Base-by-base conservation (phyloP, 768 basidiomycete genomes). In the Lactifluus hygrophoroides region DNA sequence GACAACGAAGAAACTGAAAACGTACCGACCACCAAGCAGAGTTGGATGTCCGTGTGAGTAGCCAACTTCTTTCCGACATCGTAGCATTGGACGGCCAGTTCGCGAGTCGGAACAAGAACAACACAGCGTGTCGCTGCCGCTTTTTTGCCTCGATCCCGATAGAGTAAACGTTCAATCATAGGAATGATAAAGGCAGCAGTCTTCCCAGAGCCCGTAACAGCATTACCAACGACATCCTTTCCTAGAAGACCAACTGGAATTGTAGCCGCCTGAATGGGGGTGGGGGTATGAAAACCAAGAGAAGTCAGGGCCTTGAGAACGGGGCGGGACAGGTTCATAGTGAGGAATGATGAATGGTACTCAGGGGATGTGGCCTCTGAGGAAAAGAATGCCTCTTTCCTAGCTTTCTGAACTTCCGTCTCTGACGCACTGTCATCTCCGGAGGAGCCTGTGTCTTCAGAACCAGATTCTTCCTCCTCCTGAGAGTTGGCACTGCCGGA, bases 161-260 rank as follows among this genome's bases (percentile, higher is more conserved):
- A 98, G 54, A 94, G 72, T 30, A 99, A 76, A 57, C 96, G 86
- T 71, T 99, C 96, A 50, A 94, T 71, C 74, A 94, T 88, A 40
- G 96, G 96, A 58, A 98, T 85, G 67, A 88, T 86, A 73, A 98
- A 99, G 2, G 96, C 96, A 10, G 93, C 95, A 1, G 96, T 99
- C 76, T 99, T 99, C 59, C 96, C 96, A 5, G 94, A 96, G 60
- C 96, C 96, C 17, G 96, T 99, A 17, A 95, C 90, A 19, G 96
- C 95, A 58, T 83, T 87, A 32, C 95, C 96, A 53, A 99, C 94
- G 37, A 99, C 81, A 69, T 99, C 96, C 69, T 96, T 94, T 51
- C 96, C 96, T 23, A 94, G 70, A 19, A 99, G 80, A 23, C 94
- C 95, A 43, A 94, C 85, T 17, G 96, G 96, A 54, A 99, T 91